Evolutionary conservation across 1,284 basidiomycete genomes (phyloP).

Genomic region (Cutaneotrichosporon mucoides): DNA sequence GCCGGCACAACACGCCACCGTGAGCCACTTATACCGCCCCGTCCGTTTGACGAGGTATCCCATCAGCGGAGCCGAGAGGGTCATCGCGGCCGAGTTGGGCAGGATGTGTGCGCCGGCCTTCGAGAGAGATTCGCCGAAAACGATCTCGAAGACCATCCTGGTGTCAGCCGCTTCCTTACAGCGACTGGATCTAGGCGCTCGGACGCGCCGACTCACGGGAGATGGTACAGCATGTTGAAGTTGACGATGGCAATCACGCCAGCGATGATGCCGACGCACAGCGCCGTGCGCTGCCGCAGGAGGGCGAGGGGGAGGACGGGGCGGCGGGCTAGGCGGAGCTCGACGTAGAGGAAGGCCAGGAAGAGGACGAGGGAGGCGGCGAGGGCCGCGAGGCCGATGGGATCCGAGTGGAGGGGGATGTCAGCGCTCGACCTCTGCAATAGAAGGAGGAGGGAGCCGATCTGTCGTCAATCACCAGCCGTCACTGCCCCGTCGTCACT

Average conservation of each 20-base stretch:
- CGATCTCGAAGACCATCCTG: conserved; percentile 31
- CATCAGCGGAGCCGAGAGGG: conserved; percentile 25
- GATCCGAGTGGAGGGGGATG: conserved; percentile 12
- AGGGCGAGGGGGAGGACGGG: conserved; percentile 31
- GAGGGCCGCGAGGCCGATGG: conserved; percentile 10
- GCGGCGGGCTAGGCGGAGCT: conserved; percentile 21
- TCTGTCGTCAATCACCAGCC: conserved; percentile 9
- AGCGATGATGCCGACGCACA: conserved; percentile 30
- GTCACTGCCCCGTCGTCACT: too few species aligned
- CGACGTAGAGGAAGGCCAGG: conserved; percentile 25
- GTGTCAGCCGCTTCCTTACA: background rate
- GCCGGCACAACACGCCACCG: conserved; percentile 22
- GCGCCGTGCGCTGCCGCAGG: conserved; percentile 18
- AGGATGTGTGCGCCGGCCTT: conserved; percentile 28
- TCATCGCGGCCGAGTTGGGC: conserved; percentile 29
- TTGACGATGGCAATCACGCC: conserved; percentile 30
- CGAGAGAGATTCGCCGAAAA: conserved; percentile 21
- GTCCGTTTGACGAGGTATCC: conserved; percentile 24
- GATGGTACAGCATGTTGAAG: conserved; percentile 36
- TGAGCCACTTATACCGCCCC: conserved; percentile 27
- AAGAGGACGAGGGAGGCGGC: conserved; percentile 16
- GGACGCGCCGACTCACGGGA: too few species aligned
- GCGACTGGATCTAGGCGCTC: too few species aligned
- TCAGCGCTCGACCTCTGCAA: conserved; percentile 13
- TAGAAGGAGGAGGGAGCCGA: conserved; percentile 24